Evolutionary conservation across 352 stramenopile species (phyloP).

Genomic region (Globisporangium megalacanthum): DNA sequence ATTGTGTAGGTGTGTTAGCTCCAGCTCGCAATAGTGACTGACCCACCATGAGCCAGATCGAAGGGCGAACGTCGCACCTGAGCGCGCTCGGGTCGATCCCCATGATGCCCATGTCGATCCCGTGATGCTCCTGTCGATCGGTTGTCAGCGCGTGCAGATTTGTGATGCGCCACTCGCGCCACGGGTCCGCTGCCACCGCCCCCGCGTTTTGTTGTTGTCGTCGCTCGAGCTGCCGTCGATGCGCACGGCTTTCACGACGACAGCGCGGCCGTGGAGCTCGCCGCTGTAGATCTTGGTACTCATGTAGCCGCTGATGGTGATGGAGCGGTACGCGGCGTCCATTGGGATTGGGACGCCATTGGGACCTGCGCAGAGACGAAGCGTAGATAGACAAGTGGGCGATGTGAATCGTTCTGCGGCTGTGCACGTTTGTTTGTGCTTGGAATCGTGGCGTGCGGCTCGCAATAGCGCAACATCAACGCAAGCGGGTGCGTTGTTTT

Average conservation of each 20-base stretch:
- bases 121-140: no score
- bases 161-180: conserved; percentile 15
- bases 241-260: conserved; percentile 14
- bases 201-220: no score
- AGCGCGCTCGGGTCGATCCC: conserved; percentile 66
- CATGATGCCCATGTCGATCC: conserved; percentile 72
- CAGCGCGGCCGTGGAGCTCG: conserved; percentile 5
- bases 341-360: no score
- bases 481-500: no score
- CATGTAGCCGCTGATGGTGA: conserved; percentile 16
- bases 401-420: no score
- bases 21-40: not conserved
- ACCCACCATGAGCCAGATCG: not conserved
- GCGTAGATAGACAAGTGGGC: not conserved
- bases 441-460: no score
- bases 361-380: not conserved
- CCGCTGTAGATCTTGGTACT: conserved; percentile 16
- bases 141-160: no score
- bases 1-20: not conserved
- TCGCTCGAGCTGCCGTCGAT: conserved; percentile 4
- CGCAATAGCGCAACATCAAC: no score
- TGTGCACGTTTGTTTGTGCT: no score
- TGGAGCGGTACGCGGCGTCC: conserved; percentile 3
- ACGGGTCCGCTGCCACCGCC: conserved; percentile 7
- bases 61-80: conserved; percentile 23